phyloP scores from a whole-genome alignment of 768 basidiomycete species.

The Gloeostereum incarnatum region DNA sequence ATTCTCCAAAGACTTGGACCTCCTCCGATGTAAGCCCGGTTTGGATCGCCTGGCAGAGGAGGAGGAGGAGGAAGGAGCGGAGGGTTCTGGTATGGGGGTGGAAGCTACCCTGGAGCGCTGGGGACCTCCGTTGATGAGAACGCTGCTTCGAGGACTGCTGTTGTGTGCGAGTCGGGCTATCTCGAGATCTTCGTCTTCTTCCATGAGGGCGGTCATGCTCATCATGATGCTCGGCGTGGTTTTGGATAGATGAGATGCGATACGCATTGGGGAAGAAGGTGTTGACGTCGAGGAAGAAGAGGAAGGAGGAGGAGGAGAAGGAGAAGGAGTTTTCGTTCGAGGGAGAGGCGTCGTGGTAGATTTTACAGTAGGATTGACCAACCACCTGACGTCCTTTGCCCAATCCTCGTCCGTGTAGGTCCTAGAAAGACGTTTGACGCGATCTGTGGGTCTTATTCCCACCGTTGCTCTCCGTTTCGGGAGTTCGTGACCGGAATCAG shows the following conservation, averaged over 20 bases:
- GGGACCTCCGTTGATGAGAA: not conserved
- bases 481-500: constrained; percentile 18
- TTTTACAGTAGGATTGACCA: constrained; percentile 21
- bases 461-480: constrained; percentile 9
- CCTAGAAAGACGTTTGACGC: constrained; percentile 13
- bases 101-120: not conserved
- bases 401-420: constrained; percentile 50
- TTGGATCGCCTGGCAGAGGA: no score
- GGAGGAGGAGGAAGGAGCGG: constrained; percentile 12
- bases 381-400: constrained; percentile 63
- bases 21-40: no score
- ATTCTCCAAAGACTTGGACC: not conserved
- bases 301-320: constrained; percentile 3
- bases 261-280: constrained; percentile 6
- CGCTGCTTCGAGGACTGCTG: constrained; percentile 5
- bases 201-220: constrained; percentile 43
- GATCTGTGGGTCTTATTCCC: constrained; percentile 9
- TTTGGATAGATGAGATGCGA: constrained; percentile 21
- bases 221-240: constrained; percentile 33
- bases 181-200: constrained; percentile 40
- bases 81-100: constrained; percentile 4
- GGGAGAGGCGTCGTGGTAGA: constrained; percentile 1
- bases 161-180: constrained; percentile 4
- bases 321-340: constrained; percentile 3
- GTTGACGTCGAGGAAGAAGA: constrained; percentile 12